Conservation (phyloP, 2,329 filamentous ascomycete species). For the Penicillium italicum region DNA sequence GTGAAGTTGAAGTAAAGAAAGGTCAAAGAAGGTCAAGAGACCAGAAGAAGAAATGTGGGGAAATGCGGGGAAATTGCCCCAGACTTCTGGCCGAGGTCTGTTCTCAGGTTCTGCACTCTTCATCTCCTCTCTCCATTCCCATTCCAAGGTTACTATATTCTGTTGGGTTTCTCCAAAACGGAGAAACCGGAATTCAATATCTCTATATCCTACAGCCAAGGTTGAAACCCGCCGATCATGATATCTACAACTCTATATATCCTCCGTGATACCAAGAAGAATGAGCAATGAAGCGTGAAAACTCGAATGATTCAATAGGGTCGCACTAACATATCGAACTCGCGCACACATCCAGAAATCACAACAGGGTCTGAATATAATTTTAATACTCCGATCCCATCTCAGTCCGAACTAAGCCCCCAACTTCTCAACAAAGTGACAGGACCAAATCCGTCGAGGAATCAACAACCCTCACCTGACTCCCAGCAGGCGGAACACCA, state of each 20-base stretch:
- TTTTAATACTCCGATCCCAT: not conserved
- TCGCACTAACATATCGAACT: not conserved
- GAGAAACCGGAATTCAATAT: not conserved
- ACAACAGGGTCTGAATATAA: not conserved
- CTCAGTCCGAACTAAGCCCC: not conserved
- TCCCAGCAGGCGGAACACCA: conserved; percentile 34
- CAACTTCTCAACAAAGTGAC: conserved; percentile 22
- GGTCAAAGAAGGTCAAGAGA: not conserved
- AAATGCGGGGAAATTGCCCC: conserved; percentile 18
- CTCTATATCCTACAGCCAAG: not conserved
- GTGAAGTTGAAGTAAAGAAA: conserved; percentile 4
- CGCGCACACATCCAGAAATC: not conserved
- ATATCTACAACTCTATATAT: not conserved
- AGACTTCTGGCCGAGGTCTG: conserved; percentile 23
- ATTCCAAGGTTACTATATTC: no score
- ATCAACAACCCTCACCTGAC: conserved; percentile 26
- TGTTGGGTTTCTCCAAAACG: not conserved
- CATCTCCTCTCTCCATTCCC: not conserved
- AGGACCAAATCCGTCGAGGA: conserved; percentile 25
- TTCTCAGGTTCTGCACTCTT: not conserved
- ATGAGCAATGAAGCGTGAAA: not conserved
- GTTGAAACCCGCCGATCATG: not conserved
- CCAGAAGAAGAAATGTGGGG: conserved; percentile 10
- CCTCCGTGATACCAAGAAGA: not conserved
- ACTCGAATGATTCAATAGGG: not conserved